Percentiles rank a stretch among this genome's conserved stretches.
Evolutionary conservation across 495 filamentous ascomycete genomes (phyloP).

Genomic region (Glonium stellatum): DNA sequence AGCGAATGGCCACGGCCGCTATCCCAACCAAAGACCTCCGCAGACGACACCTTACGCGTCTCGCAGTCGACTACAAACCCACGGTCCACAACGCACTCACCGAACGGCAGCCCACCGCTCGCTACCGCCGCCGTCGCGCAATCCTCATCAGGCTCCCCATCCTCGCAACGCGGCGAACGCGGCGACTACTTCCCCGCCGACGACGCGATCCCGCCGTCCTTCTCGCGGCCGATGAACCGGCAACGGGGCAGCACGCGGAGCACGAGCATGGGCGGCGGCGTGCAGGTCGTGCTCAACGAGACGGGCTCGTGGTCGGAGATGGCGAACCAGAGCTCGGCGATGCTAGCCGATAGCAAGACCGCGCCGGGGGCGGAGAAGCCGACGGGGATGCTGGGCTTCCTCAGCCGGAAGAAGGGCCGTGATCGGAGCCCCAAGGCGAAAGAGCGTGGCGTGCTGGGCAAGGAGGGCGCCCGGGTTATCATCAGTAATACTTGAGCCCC

Average conservation of each 20-base stretch:
- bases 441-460: conserved; percentile 87
- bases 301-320: conserved; percentile 84
- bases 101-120: conserved; percentile 36
- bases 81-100: conserved; percentile 35
- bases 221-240: conserved; percentile 32
- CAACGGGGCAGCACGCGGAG: conserved; percentile 50
- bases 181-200: conserved; percentile 39
- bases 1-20: conserved; percentile 16
- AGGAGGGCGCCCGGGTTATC: conserved; percentile 82
- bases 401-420: conserved; percentile 80
- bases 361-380: conserved; percentile 35
- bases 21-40: conserved; percentile 16
- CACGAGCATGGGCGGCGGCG: conserved; percentile 70
- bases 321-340: conserved; percentile 72
- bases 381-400: conserved; percentile 82
- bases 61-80: conserved; percentile 26
- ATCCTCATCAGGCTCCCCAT: conserved; percentile 11
- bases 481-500: conserved; percentile 39
- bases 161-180: conserved; percentile 25
- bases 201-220: conserved; percentile 19
- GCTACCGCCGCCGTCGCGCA: conserved; percentile 12
- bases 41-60: conserved; percentile 22
- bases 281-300: conserved; percentile 86
- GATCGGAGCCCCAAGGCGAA: conserved; percentile 90
- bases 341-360: conserved; percentile 59